phyloP scores from a whole-genome alignment of 768 basidiomycete genomes.

The Pseudohyphozyma bogoriensis region DNA sequence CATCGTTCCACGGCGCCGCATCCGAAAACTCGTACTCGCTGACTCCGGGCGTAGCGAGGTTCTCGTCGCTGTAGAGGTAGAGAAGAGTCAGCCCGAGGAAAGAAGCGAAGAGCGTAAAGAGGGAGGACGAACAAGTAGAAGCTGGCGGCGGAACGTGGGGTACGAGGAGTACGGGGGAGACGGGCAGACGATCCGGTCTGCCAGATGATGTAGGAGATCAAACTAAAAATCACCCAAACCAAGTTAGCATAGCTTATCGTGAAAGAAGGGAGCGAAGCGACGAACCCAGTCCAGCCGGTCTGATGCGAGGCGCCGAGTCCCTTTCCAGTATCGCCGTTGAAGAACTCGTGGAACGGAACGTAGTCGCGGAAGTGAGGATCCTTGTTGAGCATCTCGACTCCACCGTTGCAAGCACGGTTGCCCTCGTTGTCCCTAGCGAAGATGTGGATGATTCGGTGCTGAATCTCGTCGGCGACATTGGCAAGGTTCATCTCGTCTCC shows the following conservation, averaged over 20 bases:
- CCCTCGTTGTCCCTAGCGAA: conserved; percentile 77
- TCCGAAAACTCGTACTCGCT: conserved; percentile 16
- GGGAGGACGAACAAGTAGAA: conserved; percentile 62
- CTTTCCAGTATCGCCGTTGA: conserved; percentile 84
- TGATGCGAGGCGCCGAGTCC: conserved; percentile 97
- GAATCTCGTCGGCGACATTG: conserved; percentile 90
- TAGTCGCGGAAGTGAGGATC: conserved; percentile 97
- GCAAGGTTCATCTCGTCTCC: conserved; percentile 98
- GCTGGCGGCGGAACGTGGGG: conserved; percentile 53
- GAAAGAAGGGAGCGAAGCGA: conserved; percentile 37
- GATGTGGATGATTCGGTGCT: conserved; percentile 97
- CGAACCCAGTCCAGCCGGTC: conserved; percentile 66
- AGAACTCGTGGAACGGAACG: conserved; percentile 94
- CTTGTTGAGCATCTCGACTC: conserved; percentile 69
- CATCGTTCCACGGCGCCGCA: conserved; percentile 3
- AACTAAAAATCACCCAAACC: conserved; percentile 46
- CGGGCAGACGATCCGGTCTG: conserved; percentile 83
- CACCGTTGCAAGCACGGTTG: conserved; percentile 81
- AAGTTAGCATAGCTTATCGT: conserved; percentile 27
- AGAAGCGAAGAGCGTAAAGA: not conserved
- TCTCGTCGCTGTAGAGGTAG: not conserved
- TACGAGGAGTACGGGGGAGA: conserved; percentile 85
- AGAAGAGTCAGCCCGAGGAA: not conserved
- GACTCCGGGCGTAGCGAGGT: conserved; percentile 11
- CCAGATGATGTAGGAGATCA: conserved; percentile 54